A percentile compares a stretch with the other conserved stretches of the same genome.
These are phyloP conservation scores for Prinsepia uniflora DNA, from an alignment of 306 rosid genomes.

Conservation along the genomic window DNA sequence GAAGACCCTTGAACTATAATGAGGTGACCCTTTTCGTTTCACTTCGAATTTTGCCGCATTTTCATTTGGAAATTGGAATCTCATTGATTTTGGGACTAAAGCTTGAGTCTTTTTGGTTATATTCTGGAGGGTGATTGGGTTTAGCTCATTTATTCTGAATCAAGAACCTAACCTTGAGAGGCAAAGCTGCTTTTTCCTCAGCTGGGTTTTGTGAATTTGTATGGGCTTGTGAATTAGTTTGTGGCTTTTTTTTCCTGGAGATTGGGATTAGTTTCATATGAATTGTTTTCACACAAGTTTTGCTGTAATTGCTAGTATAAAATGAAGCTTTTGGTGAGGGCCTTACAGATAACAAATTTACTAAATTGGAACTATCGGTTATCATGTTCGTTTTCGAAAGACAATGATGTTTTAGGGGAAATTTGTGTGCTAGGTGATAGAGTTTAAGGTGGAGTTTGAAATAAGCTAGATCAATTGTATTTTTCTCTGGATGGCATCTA, in stretches of 20 bases:
- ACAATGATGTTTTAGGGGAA: conserved; percentile 15
- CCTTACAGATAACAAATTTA: neutral
- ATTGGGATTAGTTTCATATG: neutral
- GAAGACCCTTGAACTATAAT: conserved; percentile 25
- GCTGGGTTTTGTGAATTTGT: conserved; percentile 16
- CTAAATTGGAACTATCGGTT: neutral
- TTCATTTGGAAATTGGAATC: neutral
- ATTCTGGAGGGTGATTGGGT: conserved; percentile 10
- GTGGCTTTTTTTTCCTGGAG: conserved; percentile 6
- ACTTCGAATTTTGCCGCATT: neutral
- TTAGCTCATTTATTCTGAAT: conserved; percentile 9
- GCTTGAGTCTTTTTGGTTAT: conserved; percentile 21
- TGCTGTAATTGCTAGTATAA: neutral
- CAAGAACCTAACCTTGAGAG: neutral
- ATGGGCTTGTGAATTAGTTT: neutral
- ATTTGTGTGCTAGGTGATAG: conserved; percentile 11
- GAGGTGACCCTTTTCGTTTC: conserved; percentile 13
- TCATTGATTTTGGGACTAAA: conserved; percentile 17
- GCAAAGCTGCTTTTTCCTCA: conserved; percentile 10
- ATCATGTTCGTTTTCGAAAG: conserved; percentile 21
- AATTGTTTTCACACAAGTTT: neutral
- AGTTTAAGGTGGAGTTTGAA: conserved; percentile 4
- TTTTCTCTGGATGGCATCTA: conserved; percentile 57
- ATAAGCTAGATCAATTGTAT: conserved; percentile 23
- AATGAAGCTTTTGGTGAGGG: conserved; percentile 11